phyloP scores from a whole-genome alignment of 306 rosid species.

The Phaseolus lunatus region DNA sequence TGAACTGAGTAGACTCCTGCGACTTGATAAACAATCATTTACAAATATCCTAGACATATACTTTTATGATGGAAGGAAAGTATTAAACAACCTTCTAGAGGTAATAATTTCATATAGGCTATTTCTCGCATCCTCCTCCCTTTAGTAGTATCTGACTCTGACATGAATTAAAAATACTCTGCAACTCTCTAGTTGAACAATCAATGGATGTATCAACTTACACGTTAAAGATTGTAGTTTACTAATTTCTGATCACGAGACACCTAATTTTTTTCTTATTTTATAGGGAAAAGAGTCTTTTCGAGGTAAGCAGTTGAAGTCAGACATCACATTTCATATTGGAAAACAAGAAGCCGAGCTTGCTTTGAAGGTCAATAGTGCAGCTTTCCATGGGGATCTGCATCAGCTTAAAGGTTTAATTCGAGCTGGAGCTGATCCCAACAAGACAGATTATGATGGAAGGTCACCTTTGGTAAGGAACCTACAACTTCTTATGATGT shows the following conservation, averaged over 20 bases:
- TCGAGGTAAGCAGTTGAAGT: constrained; percentile 80
- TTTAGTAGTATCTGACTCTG: constrained; percentile 6
- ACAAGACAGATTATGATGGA: constrained; percentile 95
- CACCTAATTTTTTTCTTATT: constrained; percentile 22
- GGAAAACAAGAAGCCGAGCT: constrained; percentile 96
- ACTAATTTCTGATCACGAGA: constrained; percentile 8
- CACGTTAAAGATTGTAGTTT: constrained; percentile 8
- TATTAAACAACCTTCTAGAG: constrained; percentile 92
- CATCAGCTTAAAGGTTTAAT: constrained; percentile 76
- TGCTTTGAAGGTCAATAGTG: constrained; percentile 87
- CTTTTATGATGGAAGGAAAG: constrained; percentile 88
- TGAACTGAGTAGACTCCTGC: constrained; percentile 85
- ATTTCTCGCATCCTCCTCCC: not conserved
- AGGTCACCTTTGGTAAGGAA: constrained; percentile 88
- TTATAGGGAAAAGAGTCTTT: constrained; percentile 71
- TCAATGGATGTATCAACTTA: constrained; percentile 29
- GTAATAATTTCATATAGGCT: constrained; percentile 49
- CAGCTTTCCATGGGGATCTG: constrained; percentile 82
- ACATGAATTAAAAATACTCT: constrained; percentile 9
- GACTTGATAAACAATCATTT: constrained; percentile 92
- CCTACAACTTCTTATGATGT: constrained; percentile 30
- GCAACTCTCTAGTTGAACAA: constrained; percentile 32
- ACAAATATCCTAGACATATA: constrained; percentile 85
- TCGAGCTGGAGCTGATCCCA: constrained; percentile 95
- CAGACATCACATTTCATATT: constrained; percentile 90